Evolutionary conservation across 352 stramenopile genomes (phyloP), one percentile per base, ranked within the genome.

Genomic region (Globisporangium polare): DNA sequence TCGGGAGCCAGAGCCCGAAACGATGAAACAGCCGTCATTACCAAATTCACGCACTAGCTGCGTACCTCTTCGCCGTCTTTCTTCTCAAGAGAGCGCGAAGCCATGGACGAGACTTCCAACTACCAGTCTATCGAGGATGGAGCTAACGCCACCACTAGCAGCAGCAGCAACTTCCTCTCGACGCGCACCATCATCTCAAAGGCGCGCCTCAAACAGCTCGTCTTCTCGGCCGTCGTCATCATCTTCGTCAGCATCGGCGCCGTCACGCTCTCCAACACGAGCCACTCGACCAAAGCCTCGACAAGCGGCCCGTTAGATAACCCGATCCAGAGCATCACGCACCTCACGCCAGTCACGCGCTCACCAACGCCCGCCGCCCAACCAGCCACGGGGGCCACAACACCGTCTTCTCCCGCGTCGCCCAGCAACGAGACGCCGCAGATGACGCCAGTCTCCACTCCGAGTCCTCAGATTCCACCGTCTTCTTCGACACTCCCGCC

Each of bases 81-180:
- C 24, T n/a, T 10, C 18, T 9, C 41, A 35, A 46, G 41, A 20
- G 41, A 46, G 41, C 24, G 10, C 27, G 47, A 54, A 49, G 10
- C 58, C 13, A 60, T 60, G 51, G 27, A 60, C 42, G 51, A 66
- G 42, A 41, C 60, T 35, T 55, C 60, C 37, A 41, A 41, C 39
- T 66, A 66, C 42, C 60, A 60, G 42, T 53, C 60, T 39, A 51
- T 66, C 52, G 17, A 60, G 1, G 60, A 66, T 15, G 26, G 29
- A 4, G 29, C 45, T 0, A 39, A 17, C n/a, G 24, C 10, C 10
- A 27, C 18, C 9, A 24, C 26, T 3, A 55, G 22, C 31, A 45
- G 5, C 37, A 26, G 52, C 22, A 33, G 29, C 29, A 33, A 33
- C 29, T 3, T 18, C 18, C n/a, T 65, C 29, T 1, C 51, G 3